Base-by-base conservation (phyloP, 306 rosid species). In the Morella rubra region DNA sequence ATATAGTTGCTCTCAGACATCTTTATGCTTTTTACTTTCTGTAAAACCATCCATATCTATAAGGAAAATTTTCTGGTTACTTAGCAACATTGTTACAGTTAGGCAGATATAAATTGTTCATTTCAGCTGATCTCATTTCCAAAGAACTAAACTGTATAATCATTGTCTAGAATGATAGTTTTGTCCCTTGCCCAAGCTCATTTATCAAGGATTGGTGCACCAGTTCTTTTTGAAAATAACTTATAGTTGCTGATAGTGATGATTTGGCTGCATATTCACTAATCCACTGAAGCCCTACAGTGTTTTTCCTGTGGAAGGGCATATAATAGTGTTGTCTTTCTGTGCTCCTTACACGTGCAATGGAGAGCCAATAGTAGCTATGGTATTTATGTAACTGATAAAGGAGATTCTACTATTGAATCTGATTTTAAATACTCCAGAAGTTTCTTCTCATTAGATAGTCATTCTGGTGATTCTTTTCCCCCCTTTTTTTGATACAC, bases 1-100 rank as follows among this genome's bases (percentile, higher is more conserved):
- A 59, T 69, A n/a, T 27, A 41, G 53, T 67, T 37, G 77, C 80
- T 77, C 70, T 54, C 64, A 3, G 46, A 41, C 72, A 42, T 79
- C 22, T 20, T 32, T 44, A 46, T 62, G 44, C 40, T 19, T 68
- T 47, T 68, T 52, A 12, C 47, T 71, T 56, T 47, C 47, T 46
- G 12, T 65, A 8, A 44, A 42, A 42, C 24, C 27, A 41, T 10
- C 42, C 50, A 15, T 41, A 41, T 42, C 8, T 65, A 65, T 42
- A 49, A 65, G 5, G 47, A 42, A 18, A 0, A 1, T 42, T 42
- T 64, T 18, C 49, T 5, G 15, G 27, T 65, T 65, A 18, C 8
- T 8, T 8, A 65, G 49, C 20, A 42, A 42, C 0, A 18, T 65
- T 19, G 41, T 65, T 41, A 16, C 41, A 24, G 15, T 42, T 9